Conservation (phyloP, 1,284 basidiomycete genomes). For the Cutaneotrichosporon sp. region DNA sequence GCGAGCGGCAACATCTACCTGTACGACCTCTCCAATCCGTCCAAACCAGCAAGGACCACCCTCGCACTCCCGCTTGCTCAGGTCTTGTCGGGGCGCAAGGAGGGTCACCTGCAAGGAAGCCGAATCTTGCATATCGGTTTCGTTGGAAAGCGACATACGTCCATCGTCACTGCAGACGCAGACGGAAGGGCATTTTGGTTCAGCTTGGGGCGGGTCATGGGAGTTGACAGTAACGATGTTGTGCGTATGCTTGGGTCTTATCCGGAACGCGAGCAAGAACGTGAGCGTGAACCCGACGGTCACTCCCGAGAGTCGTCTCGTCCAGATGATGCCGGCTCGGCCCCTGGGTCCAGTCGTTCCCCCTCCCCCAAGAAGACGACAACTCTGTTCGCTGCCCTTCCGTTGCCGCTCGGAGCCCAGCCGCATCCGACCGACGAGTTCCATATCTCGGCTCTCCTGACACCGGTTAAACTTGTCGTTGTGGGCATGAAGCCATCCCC, state of each 20-base stretch:
- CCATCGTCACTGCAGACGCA: slow-evolving; percentile 86
- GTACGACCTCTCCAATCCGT: slow-evolving; percentile 71
- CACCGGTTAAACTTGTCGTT: slow-evolving; percentile 82
- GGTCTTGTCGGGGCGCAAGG: slow-evolving; percentile 73
- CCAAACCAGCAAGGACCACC: slow-evolving; percentile 45
- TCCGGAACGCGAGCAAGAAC: slow-evolving; percentile 53
- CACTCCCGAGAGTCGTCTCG: background rate
- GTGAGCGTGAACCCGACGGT: background rate
- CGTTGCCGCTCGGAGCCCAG: slow-evolving; percentile 73
- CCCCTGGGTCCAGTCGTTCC: slow-evolving; percentile 26
- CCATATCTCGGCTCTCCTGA: slow-evolving; percentile 78
- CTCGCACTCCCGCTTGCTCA: slow-evolving; percentile 41
- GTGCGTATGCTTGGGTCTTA: slow-evolving; percentile 91
- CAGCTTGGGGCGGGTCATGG: slow-evolving; percentile 87
- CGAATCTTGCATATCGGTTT: slow-evolving; percentile 84
- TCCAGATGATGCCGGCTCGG: background rate
- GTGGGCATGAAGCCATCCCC: slow-evolving; percentile 88
- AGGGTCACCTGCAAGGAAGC: slow-evolving; percentile 84
- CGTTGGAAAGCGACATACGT: slow-evolving; percentile 89
- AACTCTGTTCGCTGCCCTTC: slow-evolving; percentile 69
- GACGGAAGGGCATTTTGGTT: slow-evolving; percentile 92
- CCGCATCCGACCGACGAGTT: slow-evolving; percentile 77
- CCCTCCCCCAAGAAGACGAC: slow-evolving; percentile 50
- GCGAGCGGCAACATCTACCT: slow-evolving; percentile 77
- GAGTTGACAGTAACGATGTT: slow-evolving; percentile 91